These are phyloP conservation scores for Fusarium palustre DNA, from an alignment of 2,329 filamentous ascomycete species.

Conservation along the genomic window DNA sequence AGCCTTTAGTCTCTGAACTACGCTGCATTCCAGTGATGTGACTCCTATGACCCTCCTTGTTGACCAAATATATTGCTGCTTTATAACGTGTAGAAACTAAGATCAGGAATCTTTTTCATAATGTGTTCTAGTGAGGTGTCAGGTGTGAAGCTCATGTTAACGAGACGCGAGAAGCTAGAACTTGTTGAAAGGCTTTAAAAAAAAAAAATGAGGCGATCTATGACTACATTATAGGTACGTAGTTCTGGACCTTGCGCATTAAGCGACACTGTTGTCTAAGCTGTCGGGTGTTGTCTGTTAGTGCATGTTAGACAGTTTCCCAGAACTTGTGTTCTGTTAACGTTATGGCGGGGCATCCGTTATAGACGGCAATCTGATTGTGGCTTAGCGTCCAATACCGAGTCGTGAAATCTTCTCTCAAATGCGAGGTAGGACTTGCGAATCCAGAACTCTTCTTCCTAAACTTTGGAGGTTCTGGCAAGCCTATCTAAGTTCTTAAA, in stretches of 20 bases:
- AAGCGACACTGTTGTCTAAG: background rate
- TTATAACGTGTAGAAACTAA: background rate
- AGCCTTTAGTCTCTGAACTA: constrained; percentile 4
- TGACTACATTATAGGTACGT: background rate
- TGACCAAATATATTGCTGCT: background rate
- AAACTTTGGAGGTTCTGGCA: background rate
- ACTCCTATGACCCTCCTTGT: background rate
- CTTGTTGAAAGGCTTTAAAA: too few species aligned
- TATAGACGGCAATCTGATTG: constrained; percentile 13
- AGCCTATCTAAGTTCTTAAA: background rate
- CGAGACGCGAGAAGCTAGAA: too few species aligned
- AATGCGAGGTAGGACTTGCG: constrained; percentile 29
- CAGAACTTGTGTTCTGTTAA: constrained; percentile 1
- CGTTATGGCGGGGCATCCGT: background rate
- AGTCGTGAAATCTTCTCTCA: constrained; percentile 38
- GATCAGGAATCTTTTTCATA: background rate
- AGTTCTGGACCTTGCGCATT: background rate
- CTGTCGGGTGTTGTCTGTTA: background rate
- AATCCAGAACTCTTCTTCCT: constrained; percentile 15
- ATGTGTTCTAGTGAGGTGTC: background rate
- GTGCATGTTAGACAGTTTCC: background rate
- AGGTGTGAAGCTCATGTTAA: background rate
- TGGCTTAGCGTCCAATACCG: constrained; percentile 18
- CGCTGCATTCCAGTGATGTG: background rate
- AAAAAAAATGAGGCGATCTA: too few species aligned